These are phyloP conservation scores for Pleurotus salmoneostramineus DNA, from an alignment of 768 basidiomycete species.

Conservation along the genomic window DNA sequence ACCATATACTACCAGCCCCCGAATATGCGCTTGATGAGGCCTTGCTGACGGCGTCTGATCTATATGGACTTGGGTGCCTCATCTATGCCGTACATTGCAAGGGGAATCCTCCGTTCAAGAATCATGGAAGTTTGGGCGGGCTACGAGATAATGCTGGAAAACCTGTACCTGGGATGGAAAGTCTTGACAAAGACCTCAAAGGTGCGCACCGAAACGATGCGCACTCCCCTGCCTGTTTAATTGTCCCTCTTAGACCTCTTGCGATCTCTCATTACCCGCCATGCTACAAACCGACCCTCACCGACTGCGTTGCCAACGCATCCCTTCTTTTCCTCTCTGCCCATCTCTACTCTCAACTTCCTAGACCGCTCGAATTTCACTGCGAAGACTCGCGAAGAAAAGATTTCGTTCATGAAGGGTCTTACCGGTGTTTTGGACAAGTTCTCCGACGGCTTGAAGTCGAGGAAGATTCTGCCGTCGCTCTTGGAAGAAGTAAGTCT, in stretches of 20 bases:
- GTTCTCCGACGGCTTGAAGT: conserved; percentile 85
- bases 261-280: conserved; percentile 75
- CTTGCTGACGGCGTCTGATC: conserved; percentile 83
- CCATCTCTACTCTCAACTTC: conserved; percentile 95
- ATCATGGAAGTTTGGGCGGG: conserved; percentile 68
- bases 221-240: background rate
- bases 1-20: conserved; percentile 54
- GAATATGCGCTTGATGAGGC: conserved; percentile 93
- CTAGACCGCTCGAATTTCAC: conserved; percentile 94
- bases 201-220: conserved; percentile 33
- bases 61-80: conserved; percentile 89
- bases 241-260: conserved; percentile 56
- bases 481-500: conserved; percentile 82
- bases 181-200: conserved; percentile 70
- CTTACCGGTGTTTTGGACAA: conserved; percentile 72
- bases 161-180: conserved; percentile 55
- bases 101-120: conserved; percentile 83
- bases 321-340: conserved; percentile 91
- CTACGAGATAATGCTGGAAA: conserved; percentile 70
- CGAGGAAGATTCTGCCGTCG: conserved; percentile 86
- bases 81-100: conserved; percentile 91
- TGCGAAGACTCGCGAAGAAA: conserved; percentile 91
- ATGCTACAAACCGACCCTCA: conserved; percentile 67
- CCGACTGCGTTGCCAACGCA: conserved; percentile 80
- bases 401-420: conserved; percentile 94